These are phyloP conservation scores for Collybiopsis luxurians DNA, from an alignment of 768 basidiomycete species.

Conservation along the genomic window DNA sequence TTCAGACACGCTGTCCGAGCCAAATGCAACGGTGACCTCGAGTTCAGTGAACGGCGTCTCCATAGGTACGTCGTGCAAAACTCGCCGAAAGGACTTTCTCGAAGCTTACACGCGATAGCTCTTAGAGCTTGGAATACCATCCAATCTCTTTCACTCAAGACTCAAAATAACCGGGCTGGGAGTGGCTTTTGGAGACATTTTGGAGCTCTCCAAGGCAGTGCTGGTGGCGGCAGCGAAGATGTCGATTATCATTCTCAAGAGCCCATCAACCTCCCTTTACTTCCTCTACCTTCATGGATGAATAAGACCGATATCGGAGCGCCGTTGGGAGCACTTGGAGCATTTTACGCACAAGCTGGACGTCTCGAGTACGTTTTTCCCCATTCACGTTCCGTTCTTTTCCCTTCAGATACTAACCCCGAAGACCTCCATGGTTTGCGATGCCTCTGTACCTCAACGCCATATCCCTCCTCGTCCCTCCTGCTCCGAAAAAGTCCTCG, in stretches of 20 bases:
- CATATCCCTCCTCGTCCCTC: conserved; percentile 56
- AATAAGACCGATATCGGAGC: conserved; percentile 59
- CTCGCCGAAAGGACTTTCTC: not conserved
- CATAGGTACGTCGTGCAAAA: conserved; percentile 40
- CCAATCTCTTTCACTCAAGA: conserved; percentile 36
- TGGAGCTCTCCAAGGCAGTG: conserved; percentile 39
- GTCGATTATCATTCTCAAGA: not conserved
- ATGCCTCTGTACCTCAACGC: conserved; percentile 66
- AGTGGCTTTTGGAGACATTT: conserved; percentile 54
- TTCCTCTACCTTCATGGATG: conserved; percentile 62
- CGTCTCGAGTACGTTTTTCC: conserved; percentile 48
- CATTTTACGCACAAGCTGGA: conserved; percentile 55
- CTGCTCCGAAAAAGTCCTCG: conserved; percentile 30
- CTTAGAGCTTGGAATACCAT: conserved; percentile 57
- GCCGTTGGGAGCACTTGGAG: conserved; percentile 65
- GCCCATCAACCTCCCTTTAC: conserved; percentile 40
- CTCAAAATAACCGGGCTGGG: conserved; percentile 71
- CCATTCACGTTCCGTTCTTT: not conserved
- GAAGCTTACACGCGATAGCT: conserved; percentile 13
- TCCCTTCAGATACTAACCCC: no score
- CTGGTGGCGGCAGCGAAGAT: not conserved
- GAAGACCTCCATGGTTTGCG: no score
- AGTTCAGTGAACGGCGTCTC: conserved; percentile 50
- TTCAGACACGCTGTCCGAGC: conserved; percentile 65
- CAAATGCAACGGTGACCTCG: conserved; percentile 53